Evolutionary conservation across 1,284 basidiomycete genomes (phyloP), one percentile per base, ranked within the genome.

Genomic region (Sporisorium scitamineum): DNA sequence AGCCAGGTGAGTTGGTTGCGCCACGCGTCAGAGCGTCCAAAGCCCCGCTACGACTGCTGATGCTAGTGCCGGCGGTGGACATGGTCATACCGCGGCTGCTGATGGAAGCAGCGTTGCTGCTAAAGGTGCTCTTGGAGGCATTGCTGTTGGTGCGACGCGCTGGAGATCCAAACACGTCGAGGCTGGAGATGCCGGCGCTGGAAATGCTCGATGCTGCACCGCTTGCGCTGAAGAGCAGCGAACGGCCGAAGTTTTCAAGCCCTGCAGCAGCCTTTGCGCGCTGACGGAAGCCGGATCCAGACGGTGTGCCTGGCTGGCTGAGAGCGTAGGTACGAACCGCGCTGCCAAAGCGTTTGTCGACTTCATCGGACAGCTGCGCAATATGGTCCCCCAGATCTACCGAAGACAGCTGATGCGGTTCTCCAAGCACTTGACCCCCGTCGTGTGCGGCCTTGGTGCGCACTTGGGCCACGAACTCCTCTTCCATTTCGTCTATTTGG

Each of bases 101-200:
- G 55, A 63, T 41, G 37, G 70, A 74, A 13, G 54, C 61, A 18
- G 61, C 70, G 10, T 69, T 67, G 60, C 70, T 76, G 54, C 70
- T 75, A 41, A 61, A 62, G 27, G 77, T 76, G 54, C 69, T 80
- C 42, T 75, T 73, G 45, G 76, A 79, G 11, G 74, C 67, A 45
- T 73, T 79, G 65, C 77, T 79, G 41, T 77, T 74, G 39, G 67
- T 72, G 48, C 79, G 59, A 27, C 75, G 68, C 4, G 76, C 61
- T 10, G 79, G 78, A 11, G 75, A 68, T 18, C 79, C 79, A 53
- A 81, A 81, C 11, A 80, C 65, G 54, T 80, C 79, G 24, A 65
- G 39, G 16, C 59, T 70, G 18, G 71, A 74, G n/a, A 74, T 61
- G 47, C 61, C 69, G 11, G 58, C 58, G 32, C 72, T 75, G 5